phyloP scores from a whole-genome alignment of 2,329 filamentous ascomycete genomes.

The Pseudogymnoascus sp. region DNA sequence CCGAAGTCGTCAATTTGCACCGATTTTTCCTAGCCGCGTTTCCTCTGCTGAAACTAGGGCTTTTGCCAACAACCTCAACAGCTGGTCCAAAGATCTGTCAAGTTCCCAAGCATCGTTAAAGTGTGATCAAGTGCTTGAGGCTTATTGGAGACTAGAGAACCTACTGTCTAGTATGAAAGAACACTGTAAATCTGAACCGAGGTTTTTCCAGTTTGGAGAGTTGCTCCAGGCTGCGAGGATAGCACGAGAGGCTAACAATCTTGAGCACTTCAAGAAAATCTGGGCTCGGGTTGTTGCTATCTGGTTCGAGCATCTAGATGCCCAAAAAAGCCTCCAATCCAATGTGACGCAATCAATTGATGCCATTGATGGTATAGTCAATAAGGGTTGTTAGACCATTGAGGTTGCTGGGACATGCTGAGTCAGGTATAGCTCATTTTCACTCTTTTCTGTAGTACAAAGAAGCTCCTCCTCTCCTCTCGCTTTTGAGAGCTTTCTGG shows the following conservation, averaged over 20 bases:
- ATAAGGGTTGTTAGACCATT: neutral
- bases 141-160: slow-evolving; percentile 17
- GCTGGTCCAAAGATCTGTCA: slow-evolving; percentile 12
- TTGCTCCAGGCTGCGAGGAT: slow-evolving; percentile 13
- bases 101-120: slow-evolving; percentile 10
- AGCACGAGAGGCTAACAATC: slow-evolving; percentile 12
- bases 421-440: neutral
- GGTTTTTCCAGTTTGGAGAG: slow-evolving; percentile 5
- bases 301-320: slow-evolving; percentile 13
- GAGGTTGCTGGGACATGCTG: neutral
- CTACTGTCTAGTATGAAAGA: slow-evolving; percentile 13
- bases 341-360: slow-evolving; percentile 13
- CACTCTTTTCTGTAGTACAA: no score
- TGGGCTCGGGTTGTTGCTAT: slow-evolving; percentile 13
- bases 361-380: slow-evolving; percentile 12
- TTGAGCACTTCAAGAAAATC: slow-evolving; percentile 6
- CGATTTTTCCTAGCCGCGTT: slow-evolving; percentile 1
- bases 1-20: neutral
- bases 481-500: no score
- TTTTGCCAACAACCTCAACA: slow-evolving; percentile 7
- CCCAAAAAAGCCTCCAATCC: slow-evolving; percentile 6
- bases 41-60: slow-evolving; percentile 1
- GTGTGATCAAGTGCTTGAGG: slow-evolving; percentile 12
- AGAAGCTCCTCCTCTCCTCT: neutral
- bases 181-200: slow-evolving; percentile 3